Conservation (phyloP, 192 early-diverging fungal genomes). For the Coemansia sp. region DNA sequence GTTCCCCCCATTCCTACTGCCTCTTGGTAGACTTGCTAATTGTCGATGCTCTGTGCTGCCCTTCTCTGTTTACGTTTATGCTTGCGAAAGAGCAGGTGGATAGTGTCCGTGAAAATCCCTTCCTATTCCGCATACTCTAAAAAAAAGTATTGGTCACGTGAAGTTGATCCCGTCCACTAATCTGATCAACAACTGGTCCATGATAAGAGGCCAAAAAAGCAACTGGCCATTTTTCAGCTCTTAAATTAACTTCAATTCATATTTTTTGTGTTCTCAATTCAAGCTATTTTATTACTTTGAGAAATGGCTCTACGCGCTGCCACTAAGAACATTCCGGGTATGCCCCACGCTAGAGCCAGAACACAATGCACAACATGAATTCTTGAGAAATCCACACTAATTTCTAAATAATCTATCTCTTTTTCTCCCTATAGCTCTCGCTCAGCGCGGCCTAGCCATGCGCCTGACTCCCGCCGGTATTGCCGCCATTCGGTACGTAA, state of each 20-base stretch:
- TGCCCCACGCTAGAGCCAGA: neutral
- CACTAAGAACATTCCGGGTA: constrained; percentile 4
- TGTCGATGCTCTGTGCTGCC: neutral
- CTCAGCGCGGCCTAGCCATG: constrained; percentile 52
- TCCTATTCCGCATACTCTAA: neutral
- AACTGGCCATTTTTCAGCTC: neutral
- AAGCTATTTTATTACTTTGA: neutral
- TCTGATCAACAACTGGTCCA: neutral
- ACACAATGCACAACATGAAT: neutral
- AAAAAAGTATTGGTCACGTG: neutral
- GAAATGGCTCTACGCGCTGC: constrained; percentile 2
- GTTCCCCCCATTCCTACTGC: neutral
- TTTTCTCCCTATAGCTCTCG: constrained; percentile 32
- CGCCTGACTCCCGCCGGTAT: constrained; percentile 46
- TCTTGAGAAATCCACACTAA: neutral
- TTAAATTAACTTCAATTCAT: neutral
- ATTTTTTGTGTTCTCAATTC: neutral
- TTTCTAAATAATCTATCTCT: neutral
- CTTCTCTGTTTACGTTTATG: no score
- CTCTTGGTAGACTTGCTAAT: neutral
- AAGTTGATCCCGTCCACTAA: neutral
- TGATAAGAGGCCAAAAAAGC: constrained; percentile 1
- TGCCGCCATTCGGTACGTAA: constrained; percentile 40
- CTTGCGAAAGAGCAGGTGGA: no score
- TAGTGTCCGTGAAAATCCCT: neutral